Evolutionary conservation across 345 rosid genomes (phyloP).

Genomic region (Excoecaria cochinchinensis): DNA sequence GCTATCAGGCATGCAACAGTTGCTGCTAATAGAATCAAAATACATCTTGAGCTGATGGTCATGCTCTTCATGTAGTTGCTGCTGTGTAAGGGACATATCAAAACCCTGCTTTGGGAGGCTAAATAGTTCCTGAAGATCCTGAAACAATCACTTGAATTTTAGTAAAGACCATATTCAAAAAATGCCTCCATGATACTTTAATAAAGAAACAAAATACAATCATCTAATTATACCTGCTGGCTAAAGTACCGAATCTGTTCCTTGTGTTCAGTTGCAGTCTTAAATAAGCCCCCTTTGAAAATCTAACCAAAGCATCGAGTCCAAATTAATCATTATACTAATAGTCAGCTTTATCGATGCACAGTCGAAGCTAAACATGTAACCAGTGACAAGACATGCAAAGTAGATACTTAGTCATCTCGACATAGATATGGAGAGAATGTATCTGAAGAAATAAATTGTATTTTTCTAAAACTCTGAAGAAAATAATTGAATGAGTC

Average conservation of each 20-base stretch:
- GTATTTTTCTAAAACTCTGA: background rate
- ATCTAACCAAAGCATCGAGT: conserved; percentile 43
- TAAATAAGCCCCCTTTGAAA: conserved; percentile 91
- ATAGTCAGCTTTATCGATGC: conserved; percentile 4
- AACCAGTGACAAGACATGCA: background rate
- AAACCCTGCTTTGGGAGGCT: conserved; percentile 89
- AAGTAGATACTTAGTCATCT: background rate
- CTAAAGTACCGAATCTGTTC: conserved; percentile 96
- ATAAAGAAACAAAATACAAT: conserved; percentile 11
- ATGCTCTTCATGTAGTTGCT: conserved; percentile 88
- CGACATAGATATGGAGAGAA: background rate
- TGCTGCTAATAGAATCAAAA: conserved; percentile 1
- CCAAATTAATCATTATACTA: conserved; percentile 3
- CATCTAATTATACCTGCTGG: conserved; percentile 56
- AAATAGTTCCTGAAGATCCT: conserved; percentile 91
- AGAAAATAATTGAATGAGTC: background rate
- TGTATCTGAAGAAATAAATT: background rate
- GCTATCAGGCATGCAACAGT: background rate
- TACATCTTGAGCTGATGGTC: conserved; percentile 74
- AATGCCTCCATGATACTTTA: conserved; percentile 7
- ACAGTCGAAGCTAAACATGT: background rate
- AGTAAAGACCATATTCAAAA: background rate
- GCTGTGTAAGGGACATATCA: conserved; percentile 81
- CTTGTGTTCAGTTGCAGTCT: conserved; percentile 93
- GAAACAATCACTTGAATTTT: conserved; percentile 23